Conservation (phyloP, 2,329 filamentous ascomycete species). For the Lasiodiplodia citricola region DNA sequence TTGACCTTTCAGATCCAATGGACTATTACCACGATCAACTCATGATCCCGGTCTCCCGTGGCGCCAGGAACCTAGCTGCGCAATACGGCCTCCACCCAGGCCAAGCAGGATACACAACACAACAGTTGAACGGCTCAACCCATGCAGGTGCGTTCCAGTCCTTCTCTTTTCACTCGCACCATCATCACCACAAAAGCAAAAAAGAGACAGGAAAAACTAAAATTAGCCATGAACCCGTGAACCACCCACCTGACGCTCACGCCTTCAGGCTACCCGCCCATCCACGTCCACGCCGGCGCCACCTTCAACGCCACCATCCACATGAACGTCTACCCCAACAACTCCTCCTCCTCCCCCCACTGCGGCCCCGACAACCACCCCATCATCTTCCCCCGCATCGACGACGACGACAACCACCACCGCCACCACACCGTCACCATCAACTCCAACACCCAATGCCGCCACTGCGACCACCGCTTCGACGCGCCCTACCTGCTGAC, state of each 20-base stretch:
- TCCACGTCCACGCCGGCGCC: conserved; percentile 18
- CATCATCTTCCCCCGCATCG: background rate
- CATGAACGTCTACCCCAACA: background rate
- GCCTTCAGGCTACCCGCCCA: background rate
- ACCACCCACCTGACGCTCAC: background rate
- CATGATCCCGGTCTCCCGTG: background rate
- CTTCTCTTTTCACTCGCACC: background rate
- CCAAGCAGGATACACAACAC: background rate
- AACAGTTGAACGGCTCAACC: background rate
- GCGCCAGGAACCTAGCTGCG: background rate
- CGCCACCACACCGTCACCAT: background rate
- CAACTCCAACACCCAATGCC: background rate
- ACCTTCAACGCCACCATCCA: conserved; percentile 5
- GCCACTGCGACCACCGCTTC: conserved; percentile 13
- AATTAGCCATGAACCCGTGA: too few species aligned
- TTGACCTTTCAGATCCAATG: background rate
- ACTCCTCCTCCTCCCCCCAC: background rate
- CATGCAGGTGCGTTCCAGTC: background rate
- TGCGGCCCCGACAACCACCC: background rate
- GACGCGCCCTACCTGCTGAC: background rate
- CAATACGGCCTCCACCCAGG: background rate
- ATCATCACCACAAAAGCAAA: background rate
- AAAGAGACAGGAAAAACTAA: background rate
- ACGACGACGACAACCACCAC: background rate
- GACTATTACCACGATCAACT: background rate